These are phyloP conservation scores for Scheffersomyces amazonensis DNA, from an alignment of 805 yeast genomes.

Conservation along the genomic window DNA sequence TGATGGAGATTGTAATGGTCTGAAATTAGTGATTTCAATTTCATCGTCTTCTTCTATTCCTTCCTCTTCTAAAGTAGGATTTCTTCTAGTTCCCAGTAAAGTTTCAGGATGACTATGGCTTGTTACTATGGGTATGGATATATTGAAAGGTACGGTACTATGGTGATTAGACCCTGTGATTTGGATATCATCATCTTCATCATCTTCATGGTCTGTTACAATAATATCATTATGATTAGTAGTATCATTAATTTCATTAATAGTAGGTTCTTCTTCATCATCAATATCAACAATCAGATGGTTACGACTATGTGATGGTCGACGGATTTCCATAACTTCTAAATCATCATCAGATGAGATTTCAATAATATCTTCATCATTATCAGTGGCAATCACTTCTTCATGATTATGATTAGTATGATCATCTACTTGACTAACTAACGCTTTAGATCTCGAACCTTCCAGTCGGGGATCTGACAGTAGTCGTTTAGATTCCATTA, in stretches of 20 bases:
- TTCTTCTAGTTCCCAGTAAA: too few relatives aligned
- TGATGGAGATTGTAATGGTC: slow-evolving; percentile 11
- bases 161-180: too few relatives aligned
- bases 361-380: slow-evolving; percentile 10
- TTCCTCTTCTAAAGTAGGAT: slow-evolving; percentile 1
- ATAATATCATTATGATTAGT: too few relatives aligned
- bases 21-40: slow-evolving; percentile 19
- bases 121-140: background rate
- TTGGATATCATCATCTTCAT: slow-evolving; percentile 16
- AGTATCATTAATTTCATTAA: background rate
- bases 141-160: too few relatives aligned
- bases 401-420: too few relatives aligned
- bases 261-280: background rate
- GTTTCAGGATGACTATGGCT: too few relatives aligned
- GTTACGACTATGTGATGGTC: background rate
- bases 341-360: slow-evolving; percentile 13
- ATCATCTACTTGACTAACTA: too few relatives aligned
- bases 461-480: too few relatives aligned
- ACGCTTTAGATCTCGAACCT: too few relatives aligned
- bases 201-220: slow-evolving; percentile 9
- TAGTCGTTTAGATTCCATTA: too few relatives aligned
- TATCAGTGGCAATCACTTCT: too few relatives aligned
- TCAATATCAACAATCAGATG: slow-evolving; percentile 6
- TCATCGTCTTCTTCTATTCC: slow-evolving; percentile 15
- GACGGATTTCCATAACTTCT: slow-evolving; percentile 8